Evolutionary conservation across 306 rosid species (phyloP).

Genomic region (Astragalus glycyphyllos): DNA sequence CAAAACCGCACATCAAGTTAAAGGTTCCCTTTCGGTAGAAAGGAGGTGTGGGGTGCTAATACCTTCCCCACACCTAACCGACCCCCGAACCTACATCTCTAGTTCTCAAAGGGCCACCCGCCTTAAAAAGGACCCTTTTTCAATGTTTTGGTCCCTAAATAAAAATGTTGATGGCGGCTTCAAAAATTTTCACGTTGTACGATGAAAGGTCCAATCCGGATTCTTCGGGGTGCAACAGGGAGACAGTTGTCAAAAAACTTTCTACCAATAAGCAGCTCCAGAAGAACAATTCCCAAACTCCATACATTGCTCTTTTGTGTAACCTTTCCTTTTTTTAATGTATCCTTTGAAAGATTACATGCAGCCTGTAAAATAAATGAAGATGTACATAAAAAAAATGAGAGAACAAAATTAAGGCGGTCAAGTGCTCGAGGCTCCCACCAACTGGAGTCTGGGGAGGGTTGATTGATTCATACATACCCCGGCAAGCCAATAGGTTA

Average conservation of each 20-base stretch:
- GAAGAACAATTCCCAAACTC: conserved; percentile 86
- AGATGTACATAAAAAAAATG: conserved; percentile 17
- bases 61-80: too few relatives aligned
- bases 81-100: too few relatives aligned
- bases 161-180: too few relatives aligned
- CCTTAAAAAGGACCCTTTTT: too few relatives aligned
- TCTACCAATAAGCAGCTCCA: conserved; percentile 87
- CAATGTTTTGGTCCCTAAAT: too few relatives aligned
- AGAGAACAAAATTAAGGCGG: background rate
- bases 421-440: background rate
- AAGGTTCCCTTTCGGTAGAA: too few relatives aligned
- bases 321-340: conserved; percentile 82
- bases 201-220: too few relatives aligned
- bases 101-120: too few relatives aligned
- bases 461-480: background rate
- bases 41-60: too few relatives aligned
- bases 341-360: conserved; percentile 74
- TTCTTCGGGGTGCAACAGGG: too few relatives aligned
- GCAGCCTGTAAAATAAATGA: conserved; percentile 58
- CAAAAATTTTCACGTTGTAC: too few relatives aligned
- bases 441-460: background rate
- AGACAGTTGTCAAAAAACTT: conserved; percentile 66
- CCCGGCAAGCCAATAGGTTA: background rate
- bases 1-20: too few relatives aligned
- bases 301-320: conserved; percentile 93